Evolutionary conservation across 164 flowering plant species (phyloP), one percentile per base, ranked within the genome.

Genomic region (Umbellularia californica): DNA sequence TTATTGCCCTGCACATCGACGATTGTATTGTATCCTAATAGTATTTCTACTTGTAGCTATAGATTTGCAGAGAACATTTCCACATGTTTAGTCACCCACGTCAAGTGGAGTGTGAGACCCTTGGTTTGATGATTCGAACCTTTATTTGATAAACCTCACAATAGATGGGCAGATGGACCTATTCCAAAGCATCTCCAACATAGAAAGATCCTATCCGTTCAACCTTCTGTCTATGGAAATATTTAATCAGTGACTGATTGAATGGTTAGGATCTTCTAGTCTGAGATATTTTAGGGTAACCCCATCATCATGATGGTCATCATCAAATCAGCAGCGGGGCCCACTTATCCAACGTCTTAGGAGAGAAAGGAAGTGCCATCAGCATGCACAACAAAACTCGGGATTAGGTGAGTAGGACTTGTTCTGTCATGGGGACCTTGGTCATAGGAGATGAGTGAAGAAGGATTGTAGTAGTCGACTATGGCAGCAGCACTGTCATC

Each of bases 291-390:
- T 17, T 15, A 7, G n/a, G 20, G 7, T 55, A 41, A 41, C 60
- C 60, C 2, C 60, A 55, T 55, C 58, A 41, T 41, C 60, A 17
- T 14, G 60, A 5, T 55, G 19, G 60, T 1, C 20, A 5, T 20
- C 60, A 20, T 55, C 13, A 55, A 20, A 55, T 17, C 60, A 14
- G 3, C n/a, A 55, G 60, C n/a, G 60, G 60, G 60, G n/a, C 60
- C 60, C 60, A 55, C 60, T 55, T 55, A 20, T 19, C 7, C 7
- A 28, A 33, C 41, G 22, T 20, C 12, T 75, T 33, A 81, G 19
- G 65, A 84, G 73, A 87, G 81, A 75, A 84, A 83, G 3, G 91
- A 82, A 72, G 93, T 81, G 66, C 85, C 88, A 69, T 84, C 92
- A 78, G 85, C 88, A 77, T 87, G 89, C 19, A 85, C 82, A 30